Conservation (phyloP, 768 basidiomycete genomes). For the Favolaschia claudopus region DNA sequence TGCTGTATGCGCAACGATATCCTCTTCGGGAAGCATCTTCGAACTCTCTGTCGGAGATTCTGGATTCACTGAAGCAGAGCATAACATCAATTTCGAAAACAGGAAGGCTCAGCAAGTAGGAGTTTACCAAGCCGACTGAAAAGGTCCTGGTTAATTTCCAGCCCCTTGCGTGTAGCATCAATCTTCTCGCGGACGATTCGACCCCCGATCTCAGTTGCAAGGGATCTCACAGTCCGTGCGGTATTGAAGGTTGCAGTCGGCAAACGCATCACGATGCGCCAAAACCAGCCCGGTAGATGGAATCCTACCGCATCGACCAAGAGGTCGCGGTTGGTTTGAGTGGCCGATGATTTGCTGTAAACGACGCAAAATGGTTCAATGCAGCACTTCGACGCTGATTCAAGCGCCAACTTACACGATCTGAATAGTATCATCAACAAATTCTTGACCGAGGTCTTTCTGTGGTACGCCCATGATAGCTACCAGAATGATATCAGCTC, state of each 20-base stretch:
- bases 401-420: too few relatives aligned
- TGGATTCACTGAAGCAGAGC: too few relatives aligned
- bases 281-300: neutral
- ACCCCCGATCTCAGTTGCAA: neutral
- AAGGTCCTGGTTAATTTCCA: neutral
- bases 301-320: neutral
- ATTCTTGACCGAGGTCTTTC: too few relatives aligned
- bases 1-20: neutral
- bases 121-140: constrained; percentile 6
- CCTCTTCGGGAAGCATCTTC: neutral
- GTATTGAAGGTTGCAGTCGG: neutral
- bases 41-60: too few relatives aligned
- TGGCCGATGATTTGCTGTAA: neutral
- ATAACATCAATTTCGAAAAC: too few relatives aligned
- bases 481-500: too few relatives aligned
- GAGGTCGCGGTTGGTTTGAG: neutral
- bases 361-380: too few relatives aligned
- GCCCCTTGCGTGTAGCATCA: neutral
- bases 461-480: too few relatives aligned
- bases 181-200: constrained; percentile 2
- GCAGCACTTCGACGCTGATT: too few relatives aligned
- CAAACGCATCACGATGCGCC: neutral
- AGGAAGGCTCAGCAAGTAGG: neutral
- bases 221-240: neutral
- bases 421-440: too few relatives aligned